These are phyloP conservation scores for Solanum hybrid DNA, from an alignment of 305 asterid genomes.

Conservation along the genomic window DNA sequence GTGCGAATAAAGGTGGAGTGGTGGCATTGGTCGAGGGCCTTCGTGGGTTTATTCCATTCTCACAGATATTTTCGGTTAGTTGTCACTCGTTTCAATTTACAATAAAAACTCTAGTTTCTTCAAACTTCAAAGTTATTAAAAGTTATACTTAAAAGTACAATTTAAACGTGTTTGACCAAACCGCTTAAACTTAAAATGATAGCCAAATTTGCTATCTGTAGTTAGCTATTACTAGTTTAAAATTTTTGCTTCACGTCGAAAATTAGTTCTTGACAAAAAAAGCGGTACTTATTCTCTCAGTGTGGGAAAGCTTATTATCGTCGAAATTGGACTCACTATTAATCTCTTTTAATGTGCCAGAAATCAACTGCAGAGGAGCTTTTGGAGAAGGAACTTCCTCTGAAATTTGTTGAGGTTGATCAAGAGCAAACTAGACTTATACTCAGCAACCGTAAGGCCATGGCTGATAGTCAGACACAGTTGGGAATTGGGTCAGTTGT, in stretches of 20 bases:
- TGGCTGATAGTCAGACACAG: conserved; percentile 96
- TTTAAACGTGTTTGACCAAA: neutral
- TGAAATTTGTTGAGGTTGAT: conserved; percentile 83
- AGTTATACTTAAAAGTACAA: neutral
- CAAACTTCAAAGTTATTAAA: neutral
- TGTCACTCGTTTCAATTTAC: neutral
- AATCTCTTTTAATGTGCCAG: conserved; percentile 23
- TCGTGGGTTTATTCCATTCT: conserved; percentile 81
- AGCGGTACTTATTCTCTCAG: neutral
- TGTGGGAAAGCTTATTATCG: neutral
- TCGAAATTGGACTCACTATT: neutral
- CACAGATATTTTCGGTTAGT: conserved; percentile 77
- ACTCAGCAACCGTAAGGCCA: conserved; percentile 91
- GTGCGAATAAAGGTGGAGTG: conserved; percentile 85
- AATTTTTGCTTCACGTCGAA: neutral
- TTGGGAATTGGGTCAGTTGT: conserved; percentile 94
- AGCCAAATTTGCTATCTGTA: neutral
- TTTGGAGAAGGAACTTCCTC: conserved; percentile 69
- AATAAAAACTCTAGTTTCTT: neutral
- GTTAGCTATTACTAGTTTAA: neutral
- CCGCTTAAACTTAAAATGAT: neutral
- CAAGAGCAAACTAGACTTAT: conserved; percentile 77
- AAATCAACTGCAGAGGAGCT: conserved; percentile 86
- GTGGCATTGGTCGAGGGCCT: conserved; percentile 83
- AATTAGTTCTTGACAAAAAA: neutral